These are phyloP conservation scores for Pseudoneurospora amorphoporcata DNA, from an alignment of 495 filamentous ascomycete species.

Conservation along the genomic window DNA sequence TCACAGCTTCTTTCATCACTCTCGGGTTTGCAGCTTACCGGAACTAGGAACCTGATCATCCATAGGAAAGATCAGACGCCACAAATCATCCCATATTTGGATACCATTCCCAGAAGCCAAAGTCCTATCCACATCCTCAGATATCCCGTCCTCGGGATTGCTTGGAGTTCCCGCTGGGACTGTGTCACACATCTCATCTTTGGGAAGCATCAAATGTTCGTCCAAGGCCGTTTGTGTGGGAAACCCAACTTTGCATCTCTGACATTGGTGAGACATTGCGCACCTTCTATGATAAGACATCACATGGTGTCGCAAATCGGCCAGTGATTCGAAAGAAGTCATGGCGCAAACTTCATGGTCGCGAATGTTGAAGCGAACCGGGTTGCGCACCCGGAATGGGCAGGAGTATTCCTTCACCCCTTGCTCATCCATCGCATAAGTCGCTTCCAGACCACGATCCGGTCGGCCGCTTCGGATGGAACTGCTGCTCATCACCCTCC, in stretches of 20 bases:
- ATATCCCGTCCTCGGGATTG: constrained; percentile 19
- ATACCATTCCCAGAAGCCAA: background rate
- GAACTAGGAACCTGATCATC: constrained; percentile 8
- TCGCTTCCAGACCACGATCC: background rate
- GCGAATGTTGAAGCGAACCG: constrained; percentile 25
- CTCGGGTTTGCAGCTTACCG: constrained; percentile 7
- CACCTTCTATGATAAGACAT: constrained; percentile 4
- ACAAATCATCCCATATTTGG: constrained; percentile 15
- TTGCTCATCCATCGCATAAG: background rate
- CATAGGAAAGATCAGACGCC: constrained; percentile 12
- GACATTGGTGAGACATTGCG: constrained; percentile 9
- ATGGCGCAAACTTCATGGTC: constrained; percentile 23
- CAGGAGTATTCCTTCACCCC: constrained; percentile 12
- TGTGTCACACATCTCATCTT: constrained; percentile 19
- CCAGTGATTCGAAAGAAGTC: constrained; percentile 9
- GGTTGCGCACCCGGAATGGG: constrained; percentile 30
- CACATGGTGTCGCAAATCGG: constrained; percentile 17
- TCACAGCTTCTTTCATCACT: background rate
- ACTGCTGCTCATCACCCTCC: background rate
- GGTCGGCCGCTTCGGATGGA: background rate
- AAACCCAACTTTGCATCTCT: constrained; percentile 12
- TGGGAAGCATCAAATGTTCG: constrained; percentile 13
- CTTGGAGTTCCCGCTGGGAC: background rate
- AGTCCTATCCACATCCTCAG: background rate
- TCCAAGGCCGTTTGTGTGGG: constrained; percentile 1